These are phyloP conservation scores for Tetracentron sinense DNA, from an alignment of 164 flowering plant species.

Conservation along the genomic window DNA sequence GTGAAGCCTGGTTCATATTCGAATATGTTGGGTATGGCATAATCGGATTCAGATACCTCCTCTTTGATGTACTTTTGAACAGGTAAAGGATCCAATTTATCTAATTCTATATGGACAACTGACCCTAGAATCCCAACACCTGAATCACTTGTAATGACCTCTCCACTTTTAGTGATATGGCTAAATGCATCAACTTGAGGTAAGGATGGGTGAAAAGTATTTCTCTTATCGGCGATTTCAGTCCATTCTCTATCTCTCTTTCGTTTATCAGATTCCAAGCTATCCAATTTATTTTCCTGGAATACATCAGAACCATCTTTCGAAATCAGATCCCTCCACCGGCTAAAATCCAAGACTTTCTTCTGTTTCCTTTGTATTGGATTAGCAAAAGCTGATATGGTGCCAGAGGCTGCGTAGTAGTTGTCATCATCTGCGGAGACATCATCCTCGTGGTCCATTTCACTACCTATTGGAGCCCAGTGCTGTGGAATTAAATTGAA, in stretches of 20 bases:
- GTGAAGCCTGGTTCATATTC: slow-evolving; percentile 19
- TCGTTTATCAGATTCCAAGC: slow-evolving; percentile 5
- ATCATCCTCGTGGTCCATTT: slow-evolving; percentile 17
- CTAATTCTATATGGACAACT: slow-evolving; percentile 20
- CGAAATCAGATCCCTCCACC: slow-evolving; percentile 52
- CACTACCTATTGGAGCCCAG: slow-evolving; percentile 49
- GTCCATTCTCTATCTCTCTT: slow-evolving; percentile 16
- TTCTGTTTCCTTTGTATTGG: slow-evolving; percentile 64
- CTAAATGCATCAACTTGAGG: background rate
- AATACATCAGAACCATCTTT: slow-evolving; percentile 16
- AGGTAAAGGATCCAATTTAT: slow-evolving; percentile 10
- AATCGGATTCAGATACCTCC: background rate
- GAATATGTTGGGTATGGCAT: background rate
- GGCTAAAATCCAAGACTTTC: slow-evolving; percentile 52
- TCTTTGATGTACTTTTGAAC: background rate
- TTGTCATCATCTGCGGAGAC: slow-evolving; percentile 34
- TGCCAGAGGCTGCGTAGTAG: slow-evolving; percentile 19
- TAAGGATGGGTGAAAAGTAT: background rate
- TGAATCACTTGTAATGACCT: slow-evolving; percentile 6
- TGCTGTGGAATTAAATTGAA: slow-evolving; percentile 43
- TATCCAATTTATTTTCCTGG: slow-evolving; percentile 12
- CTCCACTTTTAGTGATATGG: background rate
- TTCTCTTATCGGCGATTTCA: slow-evolving; percentile 6
- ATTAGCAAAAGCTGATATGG: slow-evolving; percentile 48
- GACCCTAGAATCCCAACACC: background rate